Evolutionary conservation across 257 asterid genomes (phyloP), one percentile per base, ranked within the genome.

Genomic region (Ilex asprella): DNA sequence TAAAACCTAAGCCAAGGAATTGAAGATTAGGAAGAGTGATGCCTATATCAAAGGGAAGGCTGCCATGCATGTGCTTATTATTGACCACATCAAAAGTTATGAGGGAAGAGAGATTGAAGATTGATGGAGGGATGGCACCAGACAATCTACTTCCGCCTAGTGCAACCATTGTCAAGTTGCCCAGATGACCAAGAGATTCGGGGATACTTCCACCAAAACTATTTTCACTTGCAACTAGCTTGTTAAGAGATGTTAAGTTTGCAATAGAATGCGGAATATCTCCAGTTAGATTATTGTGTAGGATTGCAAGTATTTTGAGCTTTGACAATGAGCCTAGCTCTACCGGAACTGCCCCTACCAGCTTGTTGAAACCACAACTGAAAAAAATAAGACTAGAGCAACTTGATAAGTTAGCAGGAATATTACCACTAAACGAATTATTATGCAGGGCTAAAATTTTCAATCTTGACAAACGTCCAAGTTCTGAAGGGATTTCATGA

Each of bases 281-380:
- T 21, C 27, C 27, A 1, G 27, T 21, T 21, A 21, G 27, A 21
- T 21, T 1, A 21, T 60, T 61, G 27, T 61, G 43, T 64, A 46
- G 41, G 16, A 64, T 55, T 30, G 55, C 41, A 41, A 64, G 54
- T 56, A 39, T 59, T 53, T 55, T 7, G 14, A 64, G 69, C 15
- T 64, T 64, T 56, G 41, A 39, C 32, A 64, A 64, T 31, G 31
- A 56, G 50, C 69, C 69, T 54, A 64, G 32, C 56, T 56, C 69
- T 41, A 43, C 13, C 2, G 56, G 62, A 39, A 64, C 55, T 56
- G 39, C 55, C 56, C 62, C 62, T 0, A 44, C 39, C 41, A 65
- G 56, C 16, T 2, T 3, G 12, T 65, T 65, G 30, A 53, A 54
- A 65, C 41, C 62, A 35, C 56, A 65, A 54, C 50, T 55, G 56